phyloP scores from a whole-genome alignment of 768 basidiomycete species.

The Agaricus bisporus region DNA sequence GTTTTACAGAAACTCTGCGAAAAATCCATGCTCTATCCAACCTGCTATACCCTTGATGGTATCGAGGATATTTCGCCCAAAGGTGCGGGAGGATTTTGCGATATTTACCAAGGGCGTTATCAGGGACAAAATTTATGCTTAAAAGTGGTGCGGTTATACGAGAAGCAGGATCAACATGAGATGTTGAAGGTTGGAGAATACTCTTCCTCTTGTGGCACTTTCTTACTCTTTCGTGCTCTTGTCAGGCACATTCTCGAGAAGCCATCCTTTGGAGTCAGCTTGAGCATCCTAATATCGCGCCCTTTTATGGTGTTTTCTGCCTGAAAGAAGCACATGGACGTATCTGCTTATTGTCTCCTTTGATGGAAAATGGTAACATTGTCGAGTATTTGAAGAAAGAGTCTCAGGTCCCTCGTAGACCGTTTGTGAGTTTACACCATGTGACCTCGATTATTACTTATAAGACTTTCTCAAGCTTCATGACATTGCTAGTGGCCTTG shows the following conservation, averaged over 20 bases:
- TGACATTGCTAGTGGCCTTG: conserved; percentile 10
- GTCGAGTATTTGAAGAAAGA: neutral
- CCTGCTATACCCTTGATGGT: conserved; percentile 17
- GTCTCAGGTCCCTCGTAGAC: neutral
- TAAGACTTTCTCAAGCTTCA: conserved; percentile 2
- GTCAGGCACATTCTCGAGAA: neutral
- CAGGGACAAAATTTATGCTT: conserved; percentile 15
- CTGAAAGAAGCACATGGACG: neutral
- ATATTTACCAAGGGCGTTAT: conserved; percentile 20
- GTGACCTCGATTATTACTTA: no score
- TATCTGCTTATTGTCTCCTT: conserved; percentile 11
- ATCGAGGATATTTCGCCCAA: conserved; percentile 11
- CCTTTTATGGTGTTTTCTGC: conserved; percentile 9
- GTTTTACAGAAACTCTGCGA: conserved; percentile 14
- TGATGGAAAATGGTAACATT: conserved; percentile 13
- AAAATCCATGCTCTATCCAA: conserved; percentile 22
- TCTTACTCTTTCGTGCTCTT: conserved; percentile 2
- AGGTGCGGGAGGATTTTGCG: conserved; percentile 22
- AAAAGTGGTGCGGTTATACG: conserved; percentile 21
- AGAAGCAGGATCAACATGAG: conserved; percentile 10
- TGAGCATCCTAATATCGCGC: neutral
- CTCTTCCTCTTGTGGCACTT: conserved; percentile 4
- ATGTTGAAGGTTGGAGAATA: conserved; percentile 17
- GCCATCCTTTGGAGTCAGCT: conserved; percentile 5
- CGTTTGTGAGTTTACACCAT: neutral